phyloP scores from a whole-genome alignment of 495 filamentous ascomycete species.

The Neurospora africana region DNA sequence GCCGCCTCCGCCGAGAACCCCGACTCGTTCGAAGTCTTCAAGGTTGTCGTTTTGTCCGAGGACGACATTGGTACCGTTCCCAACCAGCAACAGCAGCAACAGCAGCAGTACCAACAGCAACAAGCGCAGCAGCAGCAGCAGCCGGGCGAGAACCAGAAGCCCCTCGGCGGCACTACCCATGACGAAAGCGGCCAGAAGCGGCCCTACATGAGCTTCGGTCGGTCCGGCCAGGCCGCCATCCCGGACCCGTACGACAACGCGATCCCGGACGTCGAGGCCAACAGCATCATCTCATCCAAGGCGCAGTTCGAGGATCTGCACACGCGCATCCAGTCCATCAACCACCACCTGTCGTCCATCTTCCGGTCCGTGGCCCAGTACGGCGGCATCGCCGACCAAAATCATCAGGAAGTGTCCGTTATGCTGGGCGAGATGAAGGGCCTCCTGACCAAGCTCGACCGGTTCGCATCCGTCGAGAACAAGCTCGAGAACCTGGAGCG shows the following conservation, averaged over 20 bases:
- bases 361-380: conserved; percentile 50
- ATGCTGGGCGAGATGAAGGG: conserved; percentile 31
- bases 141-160: conserved; percentile 5
- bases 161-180: not conserved
- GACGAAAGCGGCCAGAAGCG: conserved; percentile 1
- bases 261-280: conserved; percentile 36
- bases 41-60: conserved; percentile 58
- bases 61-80: conserved; percentile 8
- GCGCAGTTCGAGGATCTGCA: conserved; percentile 73
- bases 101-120: conserved; percentile 21
- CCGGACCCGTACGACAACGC: conserved; percentile 34
- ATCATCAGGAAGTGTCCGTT: conserved; percentile 44
- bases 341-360: conserved; percentile 60
- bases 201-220: conserved; percentile 11
- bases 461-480: conserved; percentile 27
- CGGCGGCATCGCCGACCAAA: conserved; percentile 41
- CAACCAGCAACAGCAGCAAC: conserved; percentile 25
- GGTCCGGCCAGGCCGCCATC: conserved; percentile 9
- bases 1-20: conserved; percentile 83
- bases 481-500: conserved; percentile 53
- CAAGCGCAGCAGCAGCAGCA: conserved; percentile 18
- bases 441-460: conserved; percentile 29
- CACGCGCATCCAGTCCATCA: conserved; percentile 65
- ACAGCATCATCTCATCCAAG: conserved; percentile 38
- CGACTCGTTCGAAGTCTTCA: conserved; percentile 90